Evolutionary conservation across 495 filamentous ascomycete species (phyloP), one percentile per base, ranked within the genome.

Genomic region (Letharia lupina): DNA sequence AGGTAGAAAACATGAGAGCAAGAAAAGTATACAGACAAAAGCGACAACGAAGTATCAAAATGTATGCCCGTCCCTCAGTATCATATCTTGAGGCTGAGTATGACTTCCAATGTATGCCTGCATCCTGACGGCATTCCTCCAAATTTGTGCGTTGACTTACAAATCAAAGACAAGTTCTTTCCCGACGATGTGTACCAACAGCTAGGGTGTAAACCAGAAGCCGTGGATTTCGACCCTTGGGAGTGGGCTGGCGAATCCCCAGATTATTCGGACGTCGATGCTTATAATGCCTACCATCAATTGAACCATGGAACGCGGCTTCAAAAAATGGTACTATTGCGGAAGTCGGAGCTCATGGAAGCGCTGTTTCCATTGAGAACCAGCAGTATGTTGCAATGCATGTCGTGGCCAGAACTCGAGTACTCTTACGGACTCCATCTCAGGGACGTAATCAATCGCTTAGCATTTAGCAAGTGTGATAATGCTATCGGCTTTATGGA

Each of bases 371-470:
- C 59, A 6, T 33, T 61, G 40, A 61, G 59, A 18, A 61, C 59
- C 31, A 44, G n/a, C 59, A 40, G 44, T 4, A 61, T 61, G 16
- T 44, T 61, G 8, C 59, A 61, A 33, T 61, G 23, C 59, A 61
- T 44, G 59, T 61, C 59, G 42, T 61, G 59, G 59, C 59, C 59
- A 8, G 59, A 61, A 44, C 59, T 61, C 39, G 59, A 61, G 39
- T 44, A 61, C 28, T 61, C 59, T 31, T 61, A 61, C 59, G 18
- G 59, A 23, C 40, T 42, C 42, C 39, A 44, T 23, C 59, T 61
- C 1, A 61, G 18, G 4, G 40, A 61, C 9, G 31, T 61, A 6
- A 33, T 44, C 39, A 31, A 42, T 44, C 59, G 39, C 31, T 61
- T 40, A 6, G 59, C 20, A 16, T 20, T 44, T 33, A 4, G 12